These are phyloP conservation scores for Aspergillus ruber DNA, from an alignment of 2,329 filamentous ascomycete genomes.

Conservation along the genomic window DNA sequence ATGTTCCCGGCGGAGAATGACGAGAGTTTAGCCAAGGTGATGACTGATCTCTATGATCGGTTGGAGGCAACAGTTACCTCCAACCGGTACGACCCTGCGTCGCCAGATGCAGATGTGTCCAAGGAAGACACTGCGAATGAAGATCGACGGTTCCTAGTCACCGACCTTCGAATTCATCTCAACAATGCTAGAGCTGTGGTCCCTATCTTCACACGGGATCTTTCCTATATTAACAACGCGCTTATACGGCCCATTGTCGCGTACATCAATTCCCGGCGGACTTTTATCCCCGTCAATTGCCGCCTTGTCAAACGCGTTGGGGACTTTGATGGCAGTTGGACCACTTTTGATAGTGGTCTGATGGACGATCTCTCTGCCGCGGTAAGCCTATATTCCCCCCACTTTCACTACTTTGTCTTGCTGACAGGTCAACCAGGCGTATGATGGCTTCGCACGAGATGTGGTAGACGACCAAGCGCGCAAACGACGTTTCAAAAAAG, in stretches of 20 bases:
- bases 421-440: constrained; percentile 50
- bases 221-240: constrained; percentile 94
- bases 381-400: constrained; percentile 32
- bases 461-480: constrained; percentile 84
- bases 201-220: constrained; percentile 81
- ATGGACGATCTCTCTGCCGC: constrained; percentile 92
- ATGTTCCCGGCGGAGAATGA: constrained; percentile 87
- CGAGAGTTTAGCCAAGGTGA: constrained; percentile 84
- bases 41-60: constrained; percentile 95
- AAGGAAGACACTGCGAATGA: constrained; percentile 22
- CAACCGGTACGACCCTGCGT: constrained; percentile 51
- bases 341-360: constrained; percentile 83
- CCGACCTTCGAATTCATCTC: constrained; percentile 90
- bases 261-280: constrained; percentile 92
- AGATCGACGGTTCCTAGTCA: constrained; percentile 74
- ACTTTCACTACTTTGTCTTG: constrained; percentile 1
- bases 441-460: constrained; percentile 86
- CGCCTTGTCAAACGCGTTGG: constrained; percentile 81
- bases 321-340: constrained; percentile 96
- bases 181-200: constrained; percentile 92
- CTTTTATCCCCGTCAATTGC: constrained; percentile 92
- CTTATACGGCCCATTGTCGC: constrained; percentile 93
- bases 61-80: constrained; percentile 86
- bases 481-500: constrained; percentile 83
- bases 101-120: constrained; percentile 14